These are phyloP conservation scores for Fusarium virguliforme DNA, from an alignment of 2,329 filamentous ascomycete genomes.

Conservation along the genomic window DNA sequence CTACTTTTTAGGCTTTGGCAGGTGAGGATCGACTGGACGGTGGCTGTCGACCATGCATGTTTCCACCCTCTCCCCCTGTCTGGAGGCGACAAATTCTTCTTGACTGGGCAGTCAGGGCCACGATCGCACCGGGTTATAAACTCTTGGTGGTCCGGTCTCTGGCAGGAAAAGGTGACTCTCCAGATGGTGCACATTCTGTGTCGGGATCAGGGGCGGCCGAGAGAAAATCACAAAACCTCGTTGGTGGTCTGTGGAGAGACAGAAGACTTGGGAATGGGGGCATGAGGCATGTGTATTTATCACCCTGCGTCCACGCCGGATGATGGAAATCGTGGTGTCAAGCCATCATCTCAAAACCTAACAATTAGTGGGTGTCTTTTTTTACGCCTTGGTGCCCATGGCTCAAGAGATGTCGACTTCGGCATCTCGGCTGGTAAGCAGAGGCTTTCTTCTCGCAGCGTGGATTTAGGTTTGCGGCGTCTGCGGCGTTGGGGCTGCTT, in stretches of 20 bases:
- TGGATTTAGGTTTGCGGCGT: background rate
- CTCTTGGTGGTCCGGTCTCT: conserved; percentile 16
- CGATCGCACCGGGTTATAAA: conserved; percentile 20
- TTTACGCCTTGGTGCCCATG: background rate
- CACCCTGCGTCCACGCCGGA: background rate
- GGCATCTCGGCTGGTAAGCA: background rate
- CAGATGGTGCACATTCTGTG: conserved; percentile 28
- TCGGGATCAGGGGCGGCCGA: background rate
- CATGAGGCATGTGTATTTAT: conserved; percentile 11
- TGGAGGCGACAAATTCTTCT: conserved; percentile 18
- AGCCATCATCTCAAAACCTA: background rate
- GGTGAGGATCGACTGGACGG: conserved; percentile 26
- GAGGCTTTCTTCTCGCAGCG: background rate
- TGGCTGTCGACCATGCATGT: conserved; percentile 32
- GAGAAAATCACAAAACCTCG: conserved; percentile 9
- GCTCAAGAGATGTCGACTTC: background rate
- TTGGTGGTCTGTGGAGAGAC: background rate
- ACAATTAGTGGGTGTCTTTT: background rate
- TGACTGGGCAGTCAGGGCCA: conserved; percentile 27
- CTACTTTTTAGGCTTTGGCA: conserved; percentile 21
- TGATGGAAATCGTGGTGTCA: background rate
- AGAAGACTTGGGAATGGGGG: background rate
- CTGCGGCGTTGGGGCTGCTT: background rate
- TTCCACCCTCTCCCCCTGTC: conserved; percentile 27
- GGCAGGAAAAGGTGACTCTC: conserved; percentile 24